These are phyloP conservation scores for Ophiostoma montium DNA, from an alignment of 2,329 filamentous ascomycete genomes.

Conservation along the genomic window DNA sequence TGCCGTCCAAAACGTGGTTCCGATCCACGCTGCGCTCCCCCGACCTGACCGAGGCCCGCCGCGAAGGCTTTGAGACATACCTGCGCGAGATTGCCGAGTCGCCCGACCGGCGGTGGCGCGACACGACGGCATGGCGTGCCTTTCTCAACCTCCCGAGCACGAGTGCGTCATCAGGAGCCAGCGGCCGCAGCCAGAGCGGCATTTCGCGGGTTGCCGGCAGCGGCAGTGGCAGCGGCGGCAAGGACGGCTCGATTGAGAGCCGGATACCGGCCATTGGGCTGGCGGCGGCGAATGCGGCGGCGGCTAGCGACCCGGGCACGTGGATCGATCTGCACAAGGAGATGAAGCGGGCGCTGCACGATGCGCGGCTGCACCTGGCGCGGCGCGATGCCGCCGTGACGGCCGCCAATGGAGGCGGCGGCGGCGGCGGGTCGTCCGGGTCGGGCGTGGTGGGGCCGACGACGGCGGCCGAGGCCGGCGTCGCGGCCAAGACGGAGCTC, in stretches of 20 bases:
- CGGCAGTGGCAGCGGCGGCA: background rate
- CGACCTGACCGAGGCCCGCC: conserved; percentile 57
- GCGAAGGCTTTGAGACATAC: conserved; percentile 54
- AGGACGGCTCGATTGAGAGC: conserved; percentile 15
- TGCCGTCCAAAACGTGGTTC: conserved; percentile 67
- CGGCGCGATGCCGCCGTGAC: conserved; percentile 46
- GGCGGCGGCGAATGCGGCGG: conserved; percentile 25
- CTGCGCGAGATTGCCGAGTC: conserved; percentile 56
- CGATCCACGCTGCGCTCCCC: conserved; percentile 55
- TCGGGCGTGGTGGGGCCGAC: background rate
- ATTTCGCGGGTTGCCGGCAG: background rate
- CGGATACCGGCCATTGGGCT: conserved; percentile 22
- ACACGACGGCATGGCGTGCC: conserved; percentile 54
- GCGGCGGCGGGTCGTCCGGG: background rate
- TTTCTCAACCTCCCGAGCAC: conserved; percentile 54
- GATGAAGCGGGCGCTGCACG: conserved; percentile 56
- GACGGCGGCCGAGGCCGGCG: conserved; percentile 44
- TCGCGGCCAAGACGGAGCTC: conserved; percentile 60
- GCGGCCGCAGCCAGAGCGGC: conserved; percentile 9
- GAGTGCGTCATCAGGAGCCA: conserved; percentile 7
- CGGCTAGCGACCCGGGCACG: conserved; percentile 45
- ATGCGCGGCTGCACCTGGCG: conserved; percentile 51
- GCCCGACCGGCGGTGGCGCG: conserved; percentile 63
- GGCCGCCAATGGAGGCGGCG: conserved; percentile 15
- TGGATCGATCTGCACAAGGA: conserved; percentile 68